Evolutionary conservation across 2,329 filamentous ascomycete genomes (phyloP).

Genomic region (Aspergillus sp.): DNA sequence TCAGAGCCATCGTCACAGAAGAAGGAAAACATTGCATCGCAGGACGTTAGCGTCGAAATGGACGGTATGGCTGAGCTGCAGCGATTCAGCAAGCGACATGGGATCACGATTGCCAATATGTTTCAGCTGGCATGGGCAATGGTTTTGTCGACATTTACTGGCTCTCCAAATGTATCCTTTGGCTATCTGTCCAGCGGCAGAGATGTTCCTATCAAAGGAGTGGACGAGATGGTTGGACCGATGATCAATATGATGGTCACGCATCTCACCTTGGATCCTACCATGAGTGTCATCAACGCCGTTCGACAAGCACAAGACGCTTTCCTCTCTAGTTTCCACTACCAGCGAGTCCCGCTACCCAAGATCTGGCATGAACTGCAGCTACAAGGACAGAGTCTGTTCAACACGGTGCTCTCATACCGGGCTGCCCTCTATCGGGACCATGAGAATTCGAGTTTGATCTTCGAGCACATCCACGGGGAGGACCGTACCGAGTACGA

Average conservation of each 20-base stretch:
- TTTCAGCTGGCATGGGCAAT: constrained; percentile 17
- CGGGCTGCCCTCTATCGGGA: too few species aligned
- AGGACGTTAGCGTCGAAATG: background rate
- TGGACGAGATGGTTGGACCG: constrained; percentile 33
- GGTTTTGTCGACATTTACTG: constrained; percentile 7
- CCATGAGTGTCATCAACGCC: too few species aligned
- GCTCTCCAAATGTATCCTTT: constrained; percentile 19
- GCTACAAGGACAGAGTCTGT: too few species aligned
- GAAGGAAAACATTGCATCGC: background rate
- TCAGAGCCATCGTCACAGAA: background rate
- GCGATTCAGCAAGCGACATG: background rate
- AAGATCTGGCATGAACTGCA: too few species aligned
- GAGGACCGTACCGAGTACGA: too few species aligned
- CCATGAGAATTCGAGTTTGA: too few species aligned
- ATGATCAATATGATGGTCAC: constrained; percentile 6
- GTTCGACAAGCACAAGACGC: too few species aligned
- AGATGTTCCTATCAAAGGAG: constrained; percentile 28
- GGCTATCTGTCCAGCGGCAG: constrained; percentile 19
- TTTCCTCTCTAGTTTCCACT: background rate
- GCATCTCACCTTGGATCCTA: too few species aligned
- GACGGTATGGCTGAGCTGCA: background rate
- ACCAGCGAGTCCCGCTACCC: too few species aligned
- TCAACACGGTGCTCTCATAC: too few species aligned
- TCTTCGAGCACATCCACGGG: too few species aligned
- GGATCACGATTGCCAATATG: constrained; percentile 1